Base-by-base conservation (phyloP, 2,329 filamentous ascomycete genomes). In the Exserohilum turcica region DNA sequence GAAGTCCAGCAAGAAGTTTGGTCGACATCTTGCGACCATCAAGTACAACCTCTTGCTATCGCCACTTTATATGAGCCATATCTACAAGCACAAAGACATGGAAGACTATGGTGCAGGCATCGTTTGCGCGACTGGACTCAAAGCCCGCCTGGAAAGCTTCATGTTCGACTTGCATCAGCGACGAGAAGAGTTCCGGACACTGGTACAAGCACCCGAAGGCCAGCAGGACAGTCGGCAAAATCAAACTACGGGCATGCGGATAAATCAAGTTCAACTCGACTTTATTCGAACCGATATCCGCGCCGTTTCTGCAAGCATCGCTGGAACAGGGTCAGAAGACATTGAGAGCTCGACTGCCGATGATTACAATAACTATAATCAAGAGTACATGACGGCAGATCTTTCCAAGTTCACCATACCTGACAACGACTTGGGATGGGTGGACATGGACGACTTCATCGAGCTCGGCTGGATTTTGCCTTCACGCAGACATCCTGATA, bases 381-480 rank as follows among this genome's bases (percentile, higher is more conserved):
- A 72, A 47, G 79, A 83, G 24, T 76, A 80, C 35, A 70, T 77
- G 3, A 72, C 79, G 2, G 76, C 79, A 19, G 85, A 88, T 70
- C 80, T 96, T 43, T 96, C 92, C 0, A 88, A 89, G 47, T 99
- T 99, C 71, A 93, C 88, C 0, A 99, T 99, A 43, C 93, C 94
- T 0, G 94, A 99, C 72, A 90, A 95, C 48, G 94, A 99, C 68
- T 87, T 92, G 63, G 92, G 88, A 49, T 99, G 94, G 94, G 92
- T 99, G 58, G 94, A 99, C 68, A 97, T 99, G 92, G 94, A 99
- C 70, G 94, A 99, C 72, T 99, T 99, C 75, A 92, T 99, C 27
- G 94, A 99, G 73, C 79, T 99, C 18, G 95, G 97, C 71, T 97
- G 93, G 93, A 92, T 96, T 48, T 77, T 97, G 19, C 93, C 93